Evolutionary conservation across 495 filamentous ascomycete species (phyloP).

Genomic region (Hypoxylon crocopeplum): DNA sequence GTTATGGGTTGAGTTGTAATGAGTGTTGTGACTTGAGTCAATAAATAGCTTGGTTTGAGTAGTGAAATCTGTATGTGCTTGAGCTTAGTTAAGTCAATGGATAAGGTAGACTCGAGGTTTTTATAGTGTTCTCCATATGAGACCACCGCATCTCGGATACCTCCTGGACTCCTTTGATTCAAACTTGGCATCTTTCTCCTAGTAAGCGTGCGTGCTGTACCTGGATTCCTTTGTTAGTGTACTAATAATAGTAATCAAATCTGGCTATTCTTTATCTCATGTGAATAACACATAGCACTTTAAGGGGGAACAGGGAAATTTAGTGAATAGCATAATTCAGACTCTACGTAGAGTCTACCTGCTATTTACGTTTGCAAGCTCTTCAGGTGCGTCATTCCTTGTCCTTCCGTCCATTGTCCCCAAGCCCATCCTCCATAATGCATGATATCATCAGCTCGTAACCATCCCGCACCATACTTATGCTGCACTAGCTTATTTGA

Average conservation of each 20-base stretch:
- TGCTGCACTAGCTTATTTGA: conserved; percentile 77
- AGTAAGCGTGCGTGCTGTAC: too few relatives aligned
- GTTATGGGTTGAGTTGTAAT: neutral
- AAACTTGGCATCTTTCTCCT: neutral
- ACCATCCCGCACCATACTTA: conserved; percentile 20
- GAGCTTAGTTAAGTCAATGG: neutral
- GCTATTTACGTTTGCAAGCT: conserved; percentile 17
- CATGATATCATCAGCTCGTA: conserved; percentile 42
- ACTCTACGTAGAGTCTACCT: conserved; percentile 14
- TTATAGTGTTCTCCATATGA: conserved; percentile 1
- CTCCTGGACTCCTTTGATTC: neutral
- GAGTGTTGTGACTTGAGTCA: neutral
- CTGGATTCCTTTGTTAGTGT: conserved; percentile 4
- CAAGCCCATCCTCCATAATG: conserved; percentile 17
- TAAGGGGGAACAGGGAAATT: conserved; percentile 12
- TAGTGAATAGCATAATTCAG: conserved; percentile 23
- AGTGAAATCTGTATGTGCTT: neutral
- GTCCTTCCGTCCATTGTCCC: conserved; percentile 18
- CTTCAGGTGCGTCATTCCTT: neutral
- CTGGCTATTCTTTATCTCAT: neutral
- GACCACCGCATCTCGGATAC: neutral
- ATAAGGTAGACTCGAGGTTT: neutral
- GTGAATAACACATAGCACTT: neutral
- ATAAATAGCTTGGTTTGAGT: neutral
- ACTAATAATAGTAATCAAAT: neutral